Percentiles rank a stretch among this genome's conserved stretches.
phyloP scores from a whole-genome alignment of 2,329 filamentous ascomycete genomes.

The Polytolypa hystricis region DNA sequence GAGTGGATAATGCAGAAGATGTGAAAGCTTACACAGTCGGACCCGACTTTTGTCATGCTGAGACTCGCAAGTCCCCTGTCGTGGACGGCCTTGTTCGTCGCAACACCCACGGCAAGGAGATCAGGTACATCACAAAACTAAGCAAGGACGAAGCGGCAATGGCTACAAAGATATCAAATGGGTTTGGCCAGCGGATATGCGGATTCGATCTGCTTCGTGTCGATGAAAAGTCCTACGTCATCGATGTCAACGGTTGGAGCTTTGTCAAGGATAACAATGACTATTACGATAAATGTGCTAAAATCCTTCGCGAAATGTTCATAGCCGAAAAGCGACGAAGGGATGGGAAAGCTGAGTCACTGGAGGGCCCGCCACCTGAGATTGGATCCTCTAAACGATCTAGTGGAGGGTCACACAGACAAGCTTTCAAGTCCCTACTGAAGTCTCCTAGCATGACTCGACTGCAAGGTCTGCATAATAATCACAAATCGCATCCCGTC shows the following conservation, averaged over 20 bases:
- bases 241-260: constrained; percentile 98
- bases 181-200: constrained; percentile 90
- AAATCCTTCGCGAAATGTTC: constrained; percentile 79
- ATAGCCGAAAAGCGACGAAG: constrained; percentile 55
- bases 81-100: constrained; percentile 92
- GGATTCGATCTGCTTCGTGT: constrained; percentile 90
- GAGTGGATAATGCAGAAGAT: constrained; percentile 93
- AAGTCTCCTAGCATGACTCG: constrained; percentile 56
- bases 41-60: constrained; percentile 83
- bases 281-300: constrained; percentile 87
- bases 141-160: constrained; percentile 70
- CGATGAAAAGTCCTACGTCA: constrained; percentile 85
- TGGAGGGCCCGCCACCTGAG: constrained; percentile 26
- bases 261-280: constrained; percentile 99
- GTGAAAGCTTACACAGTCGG: constrained; percentile 98
- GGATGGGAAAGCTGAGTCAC: constrained; percentile 23
- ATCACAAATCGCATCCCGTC: constrained; percentile 28
- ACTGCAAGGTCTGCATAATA: constrained; percentile 39
- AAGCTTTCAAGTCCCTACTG: constrained; percentile 47
- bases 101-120: constrained; percentile 94
- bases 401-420: constrained; percentile 33
- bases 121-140: constrained; percentile 85
- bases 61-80: constrained; percentile 93
- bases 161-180: constrained; percentile 77
- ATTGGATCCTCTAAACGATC: constrained; percentile 26